Percentiles rank a stretch among this genome's conserved stretches.
These are phyloP conservation scores for Colletotrichum truncatum DNA, from an alignment of 2,329 filamentous ascomycete species.

Conservation along the genomic window DNA sequence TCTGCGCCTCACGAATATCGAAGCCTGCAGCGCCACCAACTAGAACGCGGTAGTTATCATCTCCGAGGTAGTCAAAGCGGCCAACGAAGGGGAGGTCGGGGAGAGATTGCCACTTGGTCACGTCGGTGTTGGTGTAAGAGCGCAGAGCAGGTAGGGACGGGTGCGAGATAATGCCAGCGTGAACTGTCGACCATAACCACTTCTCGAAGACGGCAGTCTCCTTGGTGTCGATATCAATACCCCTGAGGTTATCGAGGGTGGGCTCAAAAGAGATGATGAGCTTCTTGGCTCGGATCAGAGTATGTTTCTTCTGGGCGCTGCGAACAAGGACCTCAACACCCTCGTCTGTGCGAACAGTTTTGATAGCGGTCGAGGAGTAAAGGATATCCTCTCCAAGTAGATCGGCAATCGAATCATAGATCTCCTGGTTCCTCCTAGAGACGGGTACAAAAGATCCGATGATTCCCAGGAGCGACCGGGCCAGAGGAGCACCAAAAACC, in stretches of 20 bases:
- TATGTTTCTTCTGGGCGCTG: constrained; percentile 16
- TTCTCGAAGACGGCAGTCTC: constrained; percentile 34
- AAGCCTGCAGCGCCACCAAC: no score
- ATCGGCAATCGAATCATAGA: constrained; percentile 31
- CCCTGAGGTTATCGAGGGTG: constrained; percentile 32
- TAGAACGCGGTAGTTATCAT: no score
- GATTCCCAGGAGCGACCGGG: constrained; percentile 33
- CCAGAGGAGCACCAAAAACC: constrained; percentile 32
- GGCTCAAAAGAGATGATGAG: constrained; percentile 37
- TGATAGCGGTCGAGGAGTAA: constrained; percentile 33
- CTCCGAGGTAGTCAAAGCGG: no score
- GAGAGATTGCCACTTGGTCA: no score
- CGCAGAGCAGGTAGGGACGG: constrained; percentile 34
- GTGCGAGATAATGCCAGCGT: constrained; percentile 37
- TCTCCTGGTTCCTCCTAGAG: no score
- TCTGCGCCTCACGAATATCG: no score
- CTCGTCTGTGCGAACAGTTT: constrained; percentile 17
- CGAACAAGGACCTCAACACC: constrained; percentile 31
- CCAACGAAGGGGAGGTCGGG: no score
- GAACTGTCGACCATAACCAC: constrained; percentile 33
- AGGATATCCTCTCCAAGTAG: constrained; percentile 34
- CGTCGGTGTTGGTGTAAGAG: no score
- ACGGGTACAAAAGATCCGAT: constrained; percentile 33
- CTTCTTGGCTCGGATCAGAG: constrained; percentile 33
- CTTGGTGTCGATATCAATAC: constrained; percentile 30